phyloP scores from a whole-genome alignment of 441 rosid genomes.

The Sinapis alba region DNA sequence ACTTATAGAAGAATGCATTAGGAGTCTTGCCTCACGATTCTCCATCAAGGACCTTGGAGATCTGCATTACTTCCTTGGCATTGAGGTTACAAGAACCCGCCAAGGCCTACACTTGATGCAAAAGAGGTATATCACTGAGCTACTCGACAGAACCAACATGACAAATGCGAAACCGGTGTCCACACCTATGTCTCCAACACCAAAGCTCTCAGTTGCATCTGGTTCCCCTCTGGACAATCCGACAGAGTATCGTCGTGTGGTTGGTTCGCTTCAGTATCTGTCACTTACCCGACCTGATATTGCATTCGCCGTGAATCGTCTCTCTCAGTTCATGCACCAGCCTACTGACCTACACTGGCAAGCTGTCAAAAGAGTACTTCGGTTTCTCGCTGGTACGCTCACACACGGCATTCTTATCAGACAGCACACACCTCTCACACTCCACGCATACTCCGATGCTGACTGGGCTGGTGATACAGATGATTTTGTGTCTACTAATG shows the following conservation, averaged over 20 bases:
- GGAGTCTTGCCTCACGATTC: not conserved
- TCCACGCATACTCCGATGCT: not conserved
- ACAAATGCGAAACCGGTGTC: not conserved
- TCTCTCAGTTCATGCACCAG: too few species aligned
- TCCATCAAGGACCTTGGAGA: not conserved
- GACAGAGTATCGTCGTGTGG: not conserved
- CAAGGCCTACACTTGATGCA: not conserved
- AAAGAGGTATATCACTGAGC: not conserved
- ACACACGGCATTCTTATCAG: not conserved
- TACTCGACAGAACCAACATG: not conserved
- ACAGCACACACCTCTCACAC: not conserved
- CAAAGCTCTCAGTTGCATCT: not conserved
- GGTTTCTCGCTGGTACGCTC: too few species aligned
- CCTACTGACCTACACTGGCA: too few species aligned
- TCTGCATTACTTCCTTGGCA: not conserved
- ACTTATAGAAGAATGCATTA: not conserved
- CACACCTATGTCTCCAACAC: not conserved
- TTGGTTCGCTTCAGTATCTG: too few species aligned
- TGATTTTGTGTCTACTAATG: not conserved
- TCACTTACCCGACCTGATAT: too few species aligned
- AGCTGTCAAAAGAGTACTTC: too few species aligned
- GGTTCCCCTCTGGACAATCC: not conserved
- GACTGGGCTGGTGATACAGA: not conserved
- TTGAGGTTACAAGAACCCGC: not conserved
- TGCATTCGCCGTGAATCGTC: too few species aligned